phyloP scores from a whole-genome alignment of 2,329 filamentous ascomycete species.

The Lecanicillium sp. region DNA sequence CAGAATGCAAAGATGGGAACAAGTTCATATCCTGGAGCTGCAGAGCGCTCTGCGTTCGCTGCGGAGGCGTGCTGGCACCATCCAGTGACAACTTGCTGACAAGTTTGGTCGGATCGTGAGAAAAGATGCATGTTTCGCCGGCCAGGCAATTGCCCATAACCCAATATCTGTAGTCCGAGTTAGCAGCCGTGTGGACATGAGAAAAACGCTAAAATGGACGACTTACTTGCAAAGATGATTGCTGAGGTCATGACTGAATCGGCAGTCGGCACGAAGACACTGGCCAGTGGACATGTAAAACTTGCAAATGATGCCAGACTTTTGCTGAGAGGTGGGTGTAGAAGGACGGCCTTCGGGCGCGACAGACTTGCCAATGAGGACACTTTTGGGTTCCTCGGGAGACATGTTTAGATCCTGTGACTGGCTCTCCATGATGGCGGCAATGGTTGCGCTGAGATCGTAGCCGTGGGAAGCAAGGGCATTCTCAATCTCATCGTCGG shows the following conservation, averaged over 20 bases:
- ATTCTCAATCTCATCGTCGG: constrained; percentile 91
- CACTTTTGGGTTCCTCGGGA: constrained; percentile 50
- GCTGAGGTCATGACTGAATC: constrained; percentile 93
- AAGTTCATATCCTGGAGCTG: constrained; percentile 77
- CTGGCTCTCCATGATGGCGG: constrained; percentile 75
- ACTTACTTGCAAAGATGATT: constrained; percentile 97
- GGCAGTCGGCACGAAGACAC: constrained; percentile 89
- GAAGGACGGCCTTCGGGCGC: constrained; percentile 64
- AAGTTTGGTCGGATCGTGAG: constrained; percentile 83
- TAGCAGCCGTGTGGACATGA: constrained; percentile 10
- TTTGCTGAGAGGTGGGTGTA: constrained; percentile 69
- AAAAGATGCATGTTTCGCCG: constrained; percentile 91
- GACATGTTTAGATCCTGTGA: constrained; percentile 29
- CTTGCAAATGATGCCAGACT: constrained; percentile 88
- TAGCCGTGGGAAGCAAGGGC: constrained; percentile 85
- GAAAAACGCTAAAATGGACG: background rate
- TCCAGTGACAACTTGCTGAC: constrained; percentile 75
- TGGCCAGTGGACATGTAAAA: constrained; percentile 95
- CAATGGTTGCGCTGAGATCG: constrained; percentile 86
- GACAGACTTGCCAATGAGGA: constrained; percentile 87
- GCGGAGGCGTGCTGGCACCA: constrained; percentile 57
- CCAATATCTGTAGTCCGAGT: constrained; percentile 64
- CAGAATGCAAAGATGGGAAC: constrained; percentile 68
- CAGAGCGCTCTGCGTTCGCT: constrained; percentile 56
- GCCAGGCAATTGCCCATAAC: constrained; percentile 92